Percentiles rank a stretch among this genome's conserved stretches.
These are phyloP conservation scores for Sugiyamaella sp. DNA, from an alignment of 1,139 yeast species.

Conservation along the genomic window DNA sequence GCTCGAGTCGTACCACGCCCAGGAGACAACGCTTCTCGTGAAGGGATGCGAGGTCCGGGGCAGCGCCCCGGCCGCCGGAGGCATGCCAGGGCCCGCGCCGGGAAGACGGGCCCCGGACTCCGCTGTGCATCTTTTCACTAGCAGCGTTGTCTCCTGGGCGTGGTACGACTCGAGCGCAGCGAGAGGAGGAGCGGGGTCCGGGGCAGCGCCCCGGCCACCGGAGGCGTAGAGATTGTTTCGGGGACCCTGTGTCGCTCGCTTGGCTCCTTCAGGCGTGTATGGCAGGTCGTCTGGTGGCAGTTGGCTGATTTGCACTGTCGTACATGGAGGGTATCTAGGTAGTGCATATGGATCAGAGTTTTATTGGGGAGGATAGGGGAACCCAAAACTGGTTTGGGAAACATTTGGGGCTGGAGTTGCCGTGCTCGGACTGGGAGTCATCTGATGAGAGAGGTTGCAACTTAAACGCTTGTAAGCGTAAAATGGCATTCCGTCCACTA, in stretches of 20 bases:
- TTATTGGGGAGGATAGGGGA: neutral
- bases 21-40: neutral
- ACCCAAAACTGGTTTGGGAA: neutral
- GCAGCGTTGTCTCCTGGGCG: neutral
- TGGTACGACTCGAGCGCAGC: neutral
- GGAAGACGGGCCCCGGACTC: slow-evolving; percentile 6
- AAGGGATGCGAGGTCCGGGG: slow-evolving; percentile 1
- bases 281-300: no score
- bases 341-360: neutral
- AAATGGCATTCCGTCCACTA: no score
- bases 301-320: no score
- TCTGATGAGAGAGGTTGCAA: neutral
- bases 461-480: neutral
- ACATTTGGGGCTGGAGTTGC: neutral
- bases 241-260: neutral
- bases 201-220: slow-evolving; percentile 2
- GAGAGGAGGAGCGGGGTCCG: neutral
- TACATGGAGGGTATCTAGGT: neutral
- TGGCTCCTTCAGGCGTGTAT: no score
- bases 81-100: neutral
- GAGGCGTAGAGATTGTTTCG: neutral
- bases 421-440: neutral
- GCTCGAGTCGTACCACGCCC: no score
- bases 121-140: neutral
- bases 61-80: slow-evolving; percentile 3